Base-by-base conservation (phyloP, 169 alveolate genomes). In the Babesia divergens region DNA sequence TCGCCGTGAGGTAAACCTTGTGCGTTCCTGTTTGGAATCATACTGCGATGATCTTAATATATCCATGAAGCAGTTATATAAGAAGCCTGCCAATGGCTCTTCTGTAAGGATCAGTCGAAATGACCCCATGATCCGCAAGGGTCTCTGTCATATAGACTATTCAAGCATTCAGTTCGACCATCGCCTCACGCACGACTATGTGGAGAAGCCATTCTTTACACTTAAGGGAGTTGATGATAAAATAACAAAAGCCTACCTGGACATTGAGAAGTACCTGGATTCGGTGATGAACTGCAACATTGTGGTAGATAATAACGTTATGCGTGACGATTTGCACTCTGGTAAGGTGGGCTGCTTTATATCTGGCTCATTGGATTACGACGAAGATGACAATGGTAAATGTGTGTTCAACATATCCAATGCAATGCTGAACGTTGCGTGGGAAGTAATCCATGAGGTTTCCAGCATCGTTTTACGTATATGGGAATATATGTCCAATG, bases 391-490 rank as follows among this genome's bases (percentile, higher is more conserved):
- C 14, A n/a, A 29, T 0, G 66, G 82, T 13, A 28, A 44, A 16
- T 77, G 75, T 28, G 31, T 29, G 53, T 46, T 65, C 35, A 40
- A 64, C 50, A 18, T 77, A 28, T 67, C 82, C 0, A 58, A 56
- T 40, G n/a, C 50, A 18, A 58, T 67, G 52, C 70, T 58, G 31
- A 67, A 58, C 58, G n/a, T 77, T 4, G 62, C 75, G 20, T 69
- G 80, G 82, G 86, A 77, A 59, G 59, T 68, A n/a, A 34, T 67
- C 22, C 82, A 77, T 49, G 70, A 65, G 18, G 34, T 62, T 31
- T 3, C 47, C 24, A 28, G 49, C 47, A 8, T 62, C 20, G 43
- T 42, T 18, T 29, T 51, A 28, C 24, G 72, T 2, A 2, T 62
- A 4, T 3, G 28, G 46, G 59, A 62, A 18, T 6, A 34, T 1